Conservation (phyloP, 768 basidiomycete species). For the Mycena pura region DNA sequence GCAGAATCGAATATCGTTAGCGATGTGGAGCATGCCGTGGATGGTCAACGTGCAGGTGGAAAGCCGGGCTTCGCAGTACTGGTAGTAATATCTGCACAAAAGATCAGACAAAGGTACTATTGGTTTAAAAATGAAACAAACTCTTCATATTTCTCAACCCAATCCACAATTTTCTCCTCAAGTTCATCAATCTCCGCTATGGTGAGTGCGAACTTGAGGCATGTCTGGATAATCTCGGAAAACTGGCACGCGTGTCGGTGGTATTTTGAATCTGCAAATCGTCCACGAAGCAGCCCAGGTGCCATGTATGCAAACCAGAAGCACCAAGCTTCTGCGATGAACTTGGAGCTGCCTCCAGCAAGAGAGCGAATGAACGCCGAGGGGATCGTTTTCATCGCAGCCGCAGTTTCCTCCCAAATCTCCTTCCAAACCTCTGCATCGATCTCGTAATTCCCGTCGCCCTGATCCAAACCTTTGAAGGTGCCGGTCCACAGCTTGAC, state of each 20-base stretch:
- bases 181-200: background rate
- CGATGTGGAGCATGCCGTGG: conserved; percentile 44
- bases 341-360: too few relatives aligned
- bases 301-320: conserved; percentile 48
- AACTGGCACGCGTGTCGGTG: conserved; percentile 1
- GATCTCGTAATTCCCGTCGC: too few relatives aligned
- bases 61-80: conserved; percentile 42
- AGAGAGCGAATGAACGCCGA: too few relatives aligned
- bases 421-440: too few relatives aligned
- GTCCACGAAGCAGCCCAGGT: conserved; percentile 40
- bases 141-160: conserved; percentile 2
- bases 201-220: background rate
- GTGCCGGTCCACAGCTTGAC: too few relatives aligned
- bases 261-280: background rate
- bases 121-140: conserved; percentile 37
- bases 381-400: too few relatives aligned
- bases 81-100: conserved; percentile 40
- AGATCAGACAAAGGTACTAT: conserved; percentile 35
- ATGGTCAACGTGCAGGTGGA: conserved; percentile 38
- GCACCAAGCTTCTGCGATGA: too few relatives aligned
- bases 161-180: background rate
- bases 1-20: conserved; percentile 36
- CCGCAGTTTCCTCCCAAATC: too few relatives aligned
- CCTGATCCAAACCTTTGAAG: too few relatives aligned
- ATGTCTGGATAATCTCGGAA: background rate